Conservation (phyloP, 768 basidiomycete species). For the Fomitopsis pulvina region DNA sequence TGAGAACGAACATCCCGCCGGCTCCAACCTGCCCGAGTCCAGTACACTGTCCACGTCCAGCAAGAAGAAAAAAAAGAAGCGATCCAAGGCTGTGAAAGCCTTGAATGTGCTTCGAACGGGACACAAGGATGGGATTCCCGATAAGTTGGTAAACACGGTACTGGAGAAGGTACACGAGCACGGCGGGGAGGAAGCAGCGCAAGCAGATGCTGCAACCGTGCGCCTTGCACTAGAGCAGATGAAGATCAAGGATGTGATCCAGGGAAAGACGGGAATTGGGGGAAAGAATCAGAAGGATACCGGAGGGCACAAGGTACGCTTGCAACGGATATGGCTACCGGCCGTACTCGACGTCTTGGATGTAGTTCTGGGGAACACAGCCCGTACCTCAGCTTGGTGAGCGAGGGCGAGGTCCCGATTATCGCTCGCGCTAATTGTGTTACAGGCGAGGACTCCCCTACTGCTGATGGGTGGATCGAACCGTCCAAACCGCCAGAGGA, state of each 20-base stretch:
- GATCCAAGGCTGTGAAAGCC: conserved; percentile 56
- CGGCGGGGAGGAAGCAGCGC: conserved; percentile 33
- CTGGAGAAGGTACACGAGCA: conserved; percentile 60
- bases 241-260: conserved; percentile 78
- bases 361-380: conserved; percentile 94
- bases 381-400: conserved; percentile 87
- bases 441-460: conserved; percentile 54
- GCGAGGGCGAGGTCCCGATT: not conserved
- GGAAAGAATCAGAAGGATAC: conserved; percentile 75
- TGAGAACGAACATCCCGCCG: conserved; percentile 23
- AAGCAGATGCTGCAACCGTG: conserved; percentile 60
- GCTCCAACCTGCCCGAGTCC: conserved; percentile 14
- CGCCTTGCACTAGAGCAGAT: conserved; percentile 66
- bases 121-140: conserved; percentile 40
- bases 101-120: conserved; percentile 43
- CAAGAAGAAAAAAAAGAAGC: conserved; percentile 90
- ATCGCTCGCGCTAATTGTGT: not conserved
- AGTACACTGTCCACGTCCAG: conserved; percentile 32
- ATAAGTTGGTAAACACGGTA: conserved; percentile 60
- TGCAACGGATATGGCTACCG: not conserved
- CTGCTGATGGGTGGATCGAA: conserved; percentile 87
- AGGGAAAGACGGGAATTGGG: conserved; percentile 73
- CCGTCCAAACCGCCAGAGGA: conserved; percentile 67
- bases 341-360: not conserved
- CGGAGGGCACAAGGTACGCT: conserved; percentile 80